Conservation (phyloP, 2,329 filamentous ascomycete genomes). For the Malbranchea zuffiana region DNA sequence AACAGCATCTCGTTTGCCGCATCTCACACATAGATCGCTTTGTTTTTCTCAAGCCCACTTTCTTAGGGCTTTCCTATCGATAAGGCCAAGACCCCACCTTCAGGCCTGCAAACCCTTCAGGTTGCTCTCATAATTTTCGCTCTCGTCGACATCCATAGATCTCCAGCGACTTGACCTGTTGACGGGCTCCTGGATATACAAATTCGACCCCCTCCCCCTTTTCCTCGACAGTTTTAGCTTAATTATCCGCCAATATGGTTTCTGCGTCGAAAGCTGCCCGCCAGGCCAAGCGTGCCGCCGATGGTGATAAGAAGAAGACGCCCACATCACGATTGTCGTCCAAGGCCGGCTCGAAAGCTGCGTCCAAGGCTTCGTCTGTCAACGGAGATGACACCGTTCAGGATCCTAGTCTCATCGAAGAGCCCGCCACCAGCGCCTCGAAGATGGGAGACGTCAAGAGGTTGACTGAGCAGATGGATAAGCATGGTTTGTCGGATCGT, state of each 20-base stretch:
- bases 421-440: conserved; percentile 57
- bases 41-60: conserved; percentile 13
- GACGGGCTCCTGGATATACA: conserved; percentile 10
- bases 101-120: conserved; percentile 14
- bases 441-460: conserved; percentile 76
- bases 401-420: conserved; percentile 55
- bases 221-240: conserved; percentile 23
- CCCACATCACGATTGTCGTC: conserved; percentile 60
- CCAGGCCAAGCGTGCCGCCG: conserved; percentile 53
- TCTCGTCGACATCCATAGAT: conserved; percentile 4
- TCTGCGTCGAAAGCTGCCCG: conserved; percentile 59
- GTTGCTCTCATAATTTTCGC: conserved; percentile 10
- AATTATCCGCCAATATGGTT: conserved; percentile 42
- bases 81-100: conserved; percentile 27
- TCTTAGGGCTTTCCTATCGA: conserved; percentile 28
- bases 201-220: conserved; percentile 15
- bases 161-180: neutral
- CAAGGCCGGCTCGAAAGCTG: conserved; percentile 52
- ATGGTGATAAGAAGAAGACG: conserved; percentile 67
- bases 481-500: conserved; percentile 89
- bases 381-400: conserved; percentile 58
- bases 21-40: conserved; percentile 9
- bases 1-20: no score
- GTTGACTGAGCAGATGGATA: conserved; percentile 85
- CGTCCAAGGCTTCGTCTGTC: conserved; percentile 54